Base-by-base conservation (phyloP, 345 rosid species). In the Clausena lansium region DNA sequence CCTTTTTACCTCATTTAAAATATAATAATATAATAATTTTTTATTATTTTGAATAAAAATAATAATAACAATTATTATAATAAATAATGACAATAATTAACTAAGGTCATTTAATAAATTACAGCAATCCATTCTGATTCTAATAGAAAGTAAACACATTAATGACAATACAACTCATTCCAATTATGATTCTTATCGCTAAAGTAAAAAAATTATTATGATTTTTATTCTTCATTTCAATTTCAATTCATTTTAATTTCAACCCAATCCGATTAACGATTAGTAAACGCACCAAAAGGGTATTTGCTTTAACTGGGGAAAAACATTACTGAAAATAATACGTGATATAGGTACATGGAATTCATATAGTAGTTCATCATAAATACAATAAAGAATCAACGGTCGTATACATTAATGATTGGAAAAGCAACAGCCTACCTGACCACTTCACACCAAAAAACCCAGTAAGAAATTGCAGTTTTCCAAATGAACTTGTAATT, bases 101-200 rank as follows among this genome's bases (percentile, higher is more conserved):
- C 3, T 39, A 9, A 13, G 17, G 5, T 45, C 13, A 45, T 45
- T 45, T 45, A 45, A 17, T 45, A 11, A 45, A 45, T 45, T 13
- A 13, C 17, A 11, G 3, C 0, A 45, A 45, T 13, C 0, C 1
- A 45, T 3, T 45, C 0, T 3, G 0, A 11, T 45, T 3, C 10
- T 45, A 45, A 45, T 45, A 45, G 17, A 45, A 45, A 45, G 1
- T 13, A 13, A 45, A 45, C 5, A 45, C 0, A 3, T 45, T 3
- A 13, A 45, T 45, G 17, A 45, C 1, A 45, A 13, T 41, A 13
- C 3, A 13, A 0, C 32, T 2, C 32, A 30, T 3, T 45, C 10
- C 50, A 3, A 13, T 45, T 45, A 45, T 13, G 0, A 45, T 11
- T 45, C 50, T 1, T 45, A 45, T 0, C 0, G 17, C 1, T 45